phyloP scores from a whole-genome alignment of 2,329 filamentous ascomycete species.

The Lasiodiplodia citricola region DNA sequence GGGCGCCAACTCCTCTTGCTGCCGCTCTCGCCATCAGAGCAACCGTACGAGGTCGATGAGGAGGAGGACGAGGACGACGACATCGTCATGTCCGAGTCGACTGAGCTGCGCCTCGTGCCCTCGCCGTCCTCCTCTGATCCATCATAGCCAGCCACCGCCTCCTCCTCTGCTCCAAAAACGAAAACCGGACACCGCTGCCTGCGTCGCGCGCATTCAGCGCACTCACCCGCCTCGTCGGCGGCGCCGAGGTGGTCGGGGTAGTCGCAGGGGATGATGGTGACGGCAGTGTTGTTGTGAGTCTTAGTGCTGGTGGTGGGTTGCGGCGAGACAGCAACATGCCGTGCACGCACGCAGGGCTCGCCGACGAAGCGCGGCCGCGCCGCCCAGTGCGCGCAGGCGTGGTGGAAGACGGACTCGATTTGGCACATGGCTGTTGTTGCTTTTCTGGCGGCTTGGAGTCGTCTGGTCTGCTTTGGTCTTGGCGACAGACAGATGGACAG shows the following conservation, averaged over 20 bases:
- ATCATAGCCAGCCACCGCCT: too few relatives aligned
- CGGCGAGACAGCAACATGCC: not conserved
- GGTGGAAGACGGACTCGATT: slow-evolving; percentile 39
- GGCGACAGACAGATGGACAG: too few relatives aligned
- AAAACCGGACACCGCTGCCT: not conserved
- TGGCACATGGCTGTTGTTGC: slow-evolving; percentile 34
- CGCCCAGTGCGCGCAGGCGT: slow-evolving; percentile 40
- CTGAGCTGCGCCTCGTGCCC: not conserved
- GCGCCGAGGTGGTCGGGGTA: not conserved
- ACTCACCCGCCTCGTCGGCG: not conserved
- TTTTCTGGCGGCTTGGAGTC: too few relatives aligned
- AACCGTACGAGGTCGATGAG: not conserved
- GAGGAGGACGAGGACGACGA: not conserved
- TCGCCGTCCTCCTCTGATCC: not conserved
- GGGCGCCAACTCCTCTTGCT: not conserved
- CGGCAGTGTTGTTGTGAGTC: not conserved
- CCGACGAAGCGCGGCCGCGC: slow-evolving; percentile 34
- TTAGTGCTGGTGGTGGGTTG: not conserved
- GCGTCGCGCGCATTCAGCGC: not conserved
- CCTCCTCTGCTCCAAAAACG: too few relatives aligned
- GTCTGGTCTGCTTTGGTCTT: too few relatives aligned
- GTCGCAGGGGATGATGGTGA: not conserved
- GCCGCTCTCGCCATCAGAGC: too few relatives aligned
- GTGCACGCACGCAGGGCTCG: slow-evolving; percentile 39
- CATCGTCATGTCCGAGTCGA: not conserved